Evolutionary conservation across 176 grass and related monocot genomes (phyloP), one percentile per base, ranked within the genome.

Genomic region (Metroxylon sagu): DNA sequence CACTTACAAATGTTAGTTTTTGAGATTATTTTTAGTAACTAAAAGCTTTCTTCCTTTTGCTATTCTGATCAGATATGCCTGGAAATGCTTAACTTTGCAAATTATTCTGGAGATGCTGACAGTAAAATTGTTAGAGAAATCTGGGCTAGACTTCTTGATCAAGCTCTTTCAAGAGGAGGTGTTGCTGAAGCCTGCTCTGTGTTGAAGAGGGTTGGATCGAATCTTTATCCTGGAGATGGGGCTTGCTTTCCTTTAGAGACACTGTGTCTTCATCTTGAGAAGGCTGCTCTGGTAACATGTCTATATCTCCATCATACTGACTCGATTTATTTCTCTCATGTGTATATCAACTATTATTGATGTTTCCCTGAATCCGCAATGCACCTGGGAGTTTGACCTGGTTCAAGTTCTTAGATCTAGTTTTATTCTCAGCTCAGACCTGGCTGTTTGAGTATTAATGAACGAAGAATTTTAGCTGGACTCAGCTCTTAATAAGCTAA

Each of bases 121-220:
- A 61, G 17, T 61, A 61, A 29, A n/a, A 39, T 61, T 61, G 58
- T 35, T 35, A 29, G 26, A 31, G 58, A 61, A 39, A 61, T 16
- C 6, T 61, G 58, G 58, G n/a, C 15, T n/a, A 61, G 27, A 39
- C 29, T 61, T 30, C 58, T 61, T 18, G 58, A 61, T 35, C 58
- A 61, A 61, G n/a, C 58, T 61, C 29, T 61, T 31, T 28, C 58
- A 39, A 61, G 58, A 39, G 58, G 58, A 31, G 58, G 58, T 18
- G 29, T 61, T 35, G 26, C 27, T 31, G 58, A 61, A 61, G 58
- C 58, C 18, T 61, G 58, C 30, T 19, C 58, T 39, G 14, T 61
- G 16, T n/a, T 61, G 58, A 61, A 61, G 30, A 35, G 58, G 30
- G 16, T 61, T 39, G 58, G 58, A n/a, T 31, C 58, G 18, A 61